phyloP scores from a whole-genome alignment of 352 stramenopile genomes.

The Globisporangium carolinianum region DNA sequence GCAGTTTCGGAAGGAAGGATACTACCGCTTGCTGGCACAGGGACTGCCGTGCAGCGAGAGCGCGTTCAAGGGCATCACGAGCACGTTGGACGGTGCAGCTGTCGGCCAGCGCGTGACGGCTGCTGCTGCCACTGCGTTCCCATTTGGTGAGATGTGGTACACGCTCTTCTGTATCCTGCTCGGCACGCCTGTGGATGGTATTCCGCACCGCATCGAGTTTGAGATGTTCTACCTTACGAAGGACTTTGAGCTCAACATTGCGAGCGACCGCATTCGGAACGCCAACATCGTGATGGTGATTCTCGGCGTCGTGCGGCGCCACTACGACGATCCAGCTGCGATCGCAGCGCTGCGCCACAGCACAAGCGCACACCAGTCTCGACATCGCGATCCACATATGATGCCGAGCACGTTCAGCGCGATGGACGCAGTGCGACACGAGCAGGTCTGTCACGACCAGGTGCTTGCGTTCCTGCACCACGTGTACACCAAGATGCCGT shows the following conservation, averaged over 20 bases:
- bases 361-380: not conserved
- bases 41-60: conserved; percentile 42
- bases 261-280: conserved; percentile 45
- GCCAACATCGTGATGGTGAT: conserved; percentile 44
- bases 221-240: conserved; percentile 58
- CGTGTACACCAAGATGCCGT: conserved; percentile 40
- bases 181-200: conserved; percentile 49
- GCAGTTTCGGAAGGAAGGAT: conserved; percentile 59
- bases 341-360: conserved; percentile 15
- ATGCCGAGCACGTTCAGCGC: conserved; percentile 6
- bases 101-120: too few relatives aligned
- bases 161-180: conserved; percentile 56
- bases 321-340: conserved; percentile 42
- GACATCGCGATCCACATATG: not conserved
- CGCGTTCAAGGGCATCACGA: not conserved
- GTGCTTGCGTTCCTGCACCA: conserved; percentile 57
- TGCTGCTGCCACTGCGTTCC: conserved; percentile 19
- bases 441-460: conserved; percentile 26
- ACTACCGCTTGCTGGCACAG: conserved; percentile 57
- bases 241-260: conserved; percentile 66
- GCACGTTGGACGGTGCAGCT: not conserved
- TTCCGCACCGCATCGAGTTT: conserved; percentile 53
- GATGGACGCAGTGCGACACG: not conserved
- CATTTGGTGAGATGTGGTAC: conserved; percentile 70
- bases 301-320: conserved; percentile 39